Evolutionary conservation across 768 basidiomycete species (phyloP).

Genomic region (Collybiopsis luxurians): DNA sequence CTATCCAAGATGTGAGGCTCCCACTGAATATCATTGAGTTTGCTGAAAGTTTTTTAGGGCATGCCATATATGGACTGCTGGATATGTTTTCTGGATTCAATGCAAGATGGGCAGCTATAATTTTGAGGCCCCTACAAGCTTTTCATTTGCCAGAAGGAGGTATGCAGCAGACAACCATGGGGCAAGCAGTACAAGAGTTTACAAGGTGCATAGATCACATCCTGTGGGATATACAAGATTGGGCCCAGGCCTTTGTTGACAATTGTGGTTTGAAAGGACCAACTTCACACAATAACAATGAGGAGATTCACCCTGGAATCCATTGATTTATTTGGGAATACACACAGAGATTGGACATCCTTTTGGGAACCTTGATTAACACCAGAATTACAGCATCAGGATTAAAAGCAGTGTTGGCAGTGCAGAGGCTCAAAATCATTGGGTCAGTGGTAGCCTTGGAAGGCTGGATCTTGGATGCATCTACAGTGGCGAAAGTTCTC

Average conservation of each 20-base stretch:
- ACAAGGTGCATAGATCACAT: slow-evolving; percentile 19
- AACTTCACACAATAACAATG: slow-evolving; percentile 13
- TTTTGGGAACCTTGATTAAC: slow-evolving; percentile 19
- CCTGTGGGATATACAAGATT: slow-evolving; percentile 9
- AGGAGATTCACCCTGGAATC: slow-evolving; percentile 13
- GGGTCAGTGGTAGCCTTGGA: slow-evolving; percentile 24
- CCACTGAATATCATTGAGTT: slow-evolving; percentile 23
- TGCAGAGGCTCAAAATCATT: slow-evolving; percentile 21
- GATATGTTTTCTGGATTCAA: slow-evolving; percentile 34
- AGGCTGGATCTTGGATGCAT: slow-evolving; percentile 18
- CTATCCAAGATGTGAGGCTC: slow-evolving; percentile 22
- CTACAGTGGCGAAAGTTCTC: neutral
- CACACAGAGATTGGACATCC: slow-evolving; percentile 18
- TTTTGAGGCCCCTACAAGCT: slow-evolving; percentile 32
- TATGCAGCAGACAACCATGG: slow-evolving; percentile 17
- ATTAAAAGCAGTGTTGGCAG: slow-evolving; percentile 21
- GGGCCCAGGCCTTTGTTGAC: slow-evolving; percentile 18
- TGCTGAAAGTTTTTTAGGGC: slow-evolving; percentile 20
- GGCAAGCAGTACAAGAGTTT: slow-evolving; percentile 31
- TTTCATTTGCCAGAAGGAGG: slow-evolving; percentile 26
- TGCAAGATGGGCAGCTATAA: no score
- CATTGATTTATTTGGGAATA: slow-evolving; percentile 25
- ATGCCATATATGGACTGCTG: slow-evolving; percentile 18
- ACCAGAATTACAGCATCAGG: slow-evolving; percentile 30
- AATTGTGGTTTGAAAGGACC: slow-evolving; percentile 20